Evolutionary conservation across 306 rosid species (phyloP).

Genomic region (Morella rubra): DNA sequence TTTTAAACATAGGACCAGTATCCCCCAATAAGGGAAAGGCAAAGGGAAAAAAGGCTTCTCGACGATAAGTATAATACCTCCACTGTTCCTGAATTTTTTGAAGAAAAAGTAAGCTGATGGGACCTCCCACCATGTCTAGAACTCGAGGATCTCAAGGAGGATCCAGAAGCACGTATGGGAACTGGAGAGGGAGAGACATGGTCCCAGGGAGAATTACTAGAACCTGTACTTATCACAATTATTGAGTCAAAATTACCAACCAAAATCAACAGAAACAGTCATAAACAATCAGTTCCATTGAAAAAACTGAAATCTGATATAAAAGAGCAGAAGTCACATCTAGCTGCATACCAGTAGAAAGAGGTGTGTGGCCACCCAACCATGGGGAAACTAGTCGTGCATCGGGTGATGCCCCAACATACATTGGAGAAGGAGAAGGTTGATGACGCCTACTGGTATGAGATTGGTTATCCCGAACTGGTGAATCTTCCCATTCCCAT

Average conservation of each 20-base stretch:
- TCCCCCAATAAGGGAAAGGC: neutral
- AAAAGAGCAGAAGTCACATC: slow-evolving; percentile 2
- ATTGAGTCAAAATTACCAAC: slow-evolving; percentile 23
- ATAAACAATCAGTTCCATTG: slow-evolving; percentile 23
- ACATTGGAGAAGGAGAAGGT: slow-evolving; percentile 93
- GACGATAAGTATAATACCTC: slow-evolving; percentile 48
- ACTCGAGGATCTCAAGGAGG: slow-evolving; percentile 62
- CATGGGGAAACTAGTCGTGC: slow-evolving; percentile 94
- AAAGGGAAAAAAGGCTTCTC: neutral
- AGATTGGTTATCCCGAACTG: slow-evolving; percentile 65
- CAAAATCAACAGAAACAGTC: slow-evolving; percentile 16
- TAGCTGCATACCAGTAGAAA: slow-evolving; percentile 56
- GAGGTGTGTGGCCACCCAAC: slow-evolving; percentile 80
- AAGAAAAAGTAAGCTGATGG: slow-evolving; percentile 51
- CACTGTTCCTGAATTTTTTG: slow-evolving; percentile 42
- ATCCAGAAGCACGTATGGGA: slow-evolving; percentile 93
- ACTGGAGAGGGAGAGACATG: slow-evolving; percentile 85
- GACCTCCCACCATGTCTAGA: slow-evolving; percentile 66
- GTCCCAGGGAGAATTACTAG: slow-evolving; percentile 88
- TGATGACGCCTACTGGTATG: slow-evolving; percentile 61
- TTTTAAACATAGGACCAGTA: neutral
- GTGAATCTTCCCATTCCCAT: slow-evolving; percentile 98
- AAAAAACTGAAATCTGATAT: slow-evolving; percentile 6
- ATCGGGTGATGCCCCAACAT: slow-evolving; percentile 93
- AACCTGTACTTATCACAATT: slow-evolving; percentile 46